Conservation (phyloP, 2,329 filamentous ascomycete genomes). For the Neonectria hederae region DNA sequence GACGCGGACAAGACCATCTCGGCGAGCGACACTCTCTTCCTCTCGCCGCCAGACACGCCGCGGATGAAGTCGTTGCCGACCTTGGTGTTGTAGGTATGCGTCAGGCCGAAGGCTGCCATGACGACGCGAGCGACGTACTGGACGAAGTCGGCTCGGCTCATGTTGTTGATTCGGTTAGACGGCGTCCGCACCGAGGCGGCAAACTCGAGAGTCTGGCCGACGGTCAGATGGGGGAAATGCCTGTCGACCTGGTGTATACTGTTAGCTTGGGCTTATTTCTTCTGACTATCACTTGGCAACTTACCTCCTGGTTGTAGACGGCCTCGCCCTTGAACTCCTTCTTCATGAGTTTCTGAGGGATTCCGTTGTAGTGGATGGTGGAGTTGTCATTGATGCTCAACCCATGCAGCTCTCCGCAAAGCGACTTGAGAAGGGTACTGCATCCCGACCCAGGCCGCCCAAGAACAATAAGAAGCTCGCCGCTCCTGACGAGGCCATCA, state of each 20-base stretch:
- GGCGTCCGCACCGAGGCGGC: conserved; percentile 76
- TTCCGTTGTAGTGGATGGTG: conserved; percentile 70
- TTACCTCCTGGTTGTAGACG: conserved; percentile 78
- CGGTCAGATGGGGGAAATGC: conserved; percentile 81
- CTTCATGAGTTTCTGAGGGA: conserved; percentile 61
- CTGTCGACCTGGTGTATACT: conserved; percentile 63
- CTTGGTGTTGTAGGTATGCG: conserved; percentile 76
- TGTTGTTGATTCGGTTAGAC: conserved; percentile 68
- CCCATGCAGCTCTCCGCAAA: conserved; percentile 68
- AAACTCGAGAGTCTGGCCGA: conserved; percentile 78
- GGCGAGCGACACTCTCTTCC: conserved; percentile 84
- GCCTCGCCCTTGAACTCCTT: conserved; percentile 72
- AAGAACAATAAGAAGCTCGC: conserved; percentile 75
- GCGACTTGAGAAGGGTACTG: conserved; percentile 69
- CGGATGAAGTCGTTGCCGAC: conserved; percentile 80
- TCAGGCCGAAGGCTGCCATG: conserved; percentile 76
- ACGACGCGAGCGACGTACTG: conserved; percentile 72
- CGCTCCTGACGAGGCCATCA: conserved; percentile 69
- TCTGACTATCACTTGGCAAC: background rate
- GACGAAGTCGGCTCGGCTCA: conserved; percentile 68
- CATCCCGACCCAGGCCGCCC: conserved; percentile 73
- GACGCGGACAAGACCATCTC: conserved; percentile 76
- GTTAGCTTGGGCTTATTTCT: background rate
- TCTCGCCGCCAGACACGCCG: conserved; percentile 75
- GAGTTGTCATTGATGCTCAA: conserved; percentile 61